Conservation (phyloP, 83 land plant genomes). For the Larix sibirica region DNA sequence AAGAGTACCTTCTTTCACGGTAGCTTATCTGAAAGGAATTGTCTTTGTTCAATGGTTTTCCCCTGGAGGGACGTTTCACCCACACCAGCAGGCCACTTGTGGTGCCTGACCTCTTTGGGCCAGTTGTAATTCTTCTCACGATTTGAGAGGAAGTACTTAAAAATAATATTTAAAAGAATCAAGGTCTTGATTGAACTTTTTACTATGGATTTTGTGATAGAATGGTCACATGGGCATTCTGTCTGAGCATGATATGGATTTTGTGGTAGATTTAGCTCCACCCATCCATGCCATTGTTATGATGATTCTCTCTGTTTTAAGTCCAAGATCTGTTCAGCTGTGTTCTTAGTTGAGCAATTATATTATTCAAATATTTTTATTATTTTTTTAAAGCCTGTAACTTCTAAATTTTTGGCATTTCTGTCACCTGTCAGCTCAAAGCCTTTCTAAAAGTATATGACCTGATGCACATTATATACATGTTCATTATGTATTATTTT, state of each 20-base stretch:
- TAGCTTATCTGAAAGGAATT: too few species aligned
- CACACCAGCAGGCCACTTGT: too few species aligned
- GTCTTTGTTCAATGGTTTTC: too few species aligned
- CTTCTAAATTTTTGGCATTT: neutral
- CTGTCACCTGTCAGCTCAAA: neutral
- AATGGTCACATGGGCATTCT: neutral
- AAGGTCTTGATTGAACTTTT: neutral
- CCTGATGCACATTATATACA: neutral
- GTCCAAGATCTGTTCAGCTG: neutral
- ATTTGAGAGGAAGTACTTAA: too few species aligned
- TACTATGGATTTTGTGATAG: neutral
- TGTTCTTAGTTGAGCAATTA: neutral
- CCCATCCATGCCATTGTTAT: too few species aligned
- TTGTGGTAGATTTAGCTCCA: neutral
- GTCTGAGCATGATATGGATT: neutral
- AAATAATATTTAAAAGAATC: neutral
- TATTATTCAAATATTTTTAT: neutral
- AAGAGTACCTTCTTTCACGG: too few species aligned
- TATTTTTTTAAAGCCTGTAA: neutral
- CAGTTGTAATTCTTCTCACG: too few species aligned
- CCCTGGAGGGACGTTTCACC: too few species aligned
- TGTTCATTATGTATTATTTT: neutral
- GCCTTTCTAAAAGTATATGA: neutral
- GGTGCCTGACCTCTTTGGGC: too few species aligned
- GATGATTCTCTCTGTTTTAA: neutral